Evolutionary conservation across 306 rosid genomes (phyloP).

Genomic region (Begonia peltatifolia): DNA sequence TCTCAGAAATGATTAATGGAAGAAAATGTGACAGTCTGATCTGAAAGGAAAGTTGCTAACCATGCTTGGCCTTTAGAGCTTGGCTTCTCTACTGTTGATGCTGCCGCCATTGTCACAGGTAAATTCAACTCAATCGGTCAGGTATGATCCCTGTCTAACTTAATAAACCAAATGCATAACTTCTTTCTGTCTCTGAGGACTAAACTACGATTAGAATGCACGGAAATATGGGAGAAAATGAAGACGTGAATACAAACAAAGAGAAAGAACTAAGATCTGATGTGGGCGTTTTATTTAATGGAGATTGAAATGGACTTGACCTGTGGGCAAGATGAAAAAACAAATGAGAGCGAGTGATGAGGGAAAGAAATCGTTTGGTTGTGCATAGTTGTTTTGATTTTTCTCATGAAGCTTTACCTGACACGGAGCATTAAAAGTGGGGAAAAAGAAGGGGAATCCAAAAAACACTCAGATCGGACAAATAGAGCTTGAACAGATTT

Average conservation of each 20-base stretch:
- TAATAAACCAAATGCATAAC: constrained; percentile 14
- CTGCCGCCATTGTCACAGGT: constrained; percentile 36
- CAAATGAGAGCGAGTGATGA: constrained; percentile 8
- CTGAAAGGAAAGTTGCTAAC: constrained; percentile 22
- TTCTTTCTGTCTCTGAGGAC: constrained; percentile 8
- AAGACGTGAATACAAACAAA: constrained; percentile 5
- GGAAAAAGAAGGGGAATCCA: constrained; percentile 43
- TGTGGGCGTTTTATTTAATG: not conserved
- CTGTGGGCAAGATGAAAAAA: constrained; percentile 1
- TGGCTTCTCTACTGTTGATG: constrained; percentile 26
- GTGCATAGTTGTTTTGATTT: constrained; percentile 24
- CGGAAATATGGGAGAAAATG: not conserved
- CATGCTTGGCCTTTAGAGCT: constrained; percentile 91
- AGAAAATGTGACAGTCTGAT: constrained; percentile 1
- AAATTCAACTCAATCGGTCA: not conserved
- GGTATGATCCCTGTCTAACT: constrained; percentile 1
- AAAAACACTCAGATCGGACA: constrained; percentile 53
- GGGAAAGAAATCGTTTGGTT: constrained; percentile 27
- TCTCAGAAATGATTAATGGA: not conserved
- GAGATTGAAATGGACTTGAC: constrained; percentile 12
- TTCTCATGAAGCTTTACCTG: constrained; percentile 21
- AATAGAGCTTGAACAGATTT: constrained; percentile 49
- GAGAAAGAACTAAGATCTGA: constrained; percentile 11
- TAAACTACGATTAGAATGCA: not conserved
- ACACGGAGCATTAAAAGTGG: constrained; percentile 9